Conservation (phyloP, 1,284 basidiomycete genomes). For the Bjerkandera adusta region DNA sequence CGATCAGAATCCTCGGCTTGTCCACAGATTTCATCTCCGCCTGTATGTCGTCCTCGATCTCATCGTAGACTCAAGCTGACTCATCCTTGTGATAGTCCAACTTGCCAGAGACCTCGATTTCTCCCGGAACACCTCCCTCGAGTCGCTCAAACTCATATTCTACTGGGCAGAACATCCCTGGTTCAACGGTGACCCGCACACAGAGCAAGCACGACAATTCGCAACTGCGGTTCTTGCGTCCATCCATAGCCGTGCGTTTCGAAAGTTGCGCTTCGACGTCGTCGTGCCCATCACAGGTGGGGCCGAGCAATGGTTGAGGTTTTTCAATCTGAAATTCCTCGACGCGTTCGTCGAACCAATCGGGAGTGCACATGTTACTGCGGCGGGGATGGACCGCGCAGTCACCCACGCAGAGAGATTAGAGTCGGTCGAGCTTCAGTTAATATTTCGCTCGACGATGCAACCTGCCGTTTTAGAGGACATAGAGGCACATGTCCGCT, state of each 20-base stretch:
- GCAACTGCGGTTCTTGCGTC: conserved; percentile 3
- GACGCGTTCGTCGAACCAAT: conserved; percentile 8
- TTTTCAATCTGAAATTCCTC: conserved; percentile 7
- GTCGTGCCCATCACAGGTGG: neutral
- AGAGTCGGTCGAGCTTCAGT: no score
- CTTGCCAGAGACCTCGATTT: neutral
- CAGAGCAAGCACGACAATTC: neutral
- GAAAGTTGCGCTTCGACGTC: conserved; percentile 3
- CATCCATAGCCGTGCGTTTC: neutral
- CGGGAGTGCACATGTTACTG: neutral
- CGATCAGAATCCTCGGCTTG: neutral
- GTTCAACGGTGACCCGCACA: neutral
- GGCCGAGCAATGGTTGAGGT: conserved; percentile 3
- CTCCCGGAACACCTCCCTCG: conserved; percentile 8
- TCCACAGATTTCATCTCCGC: neutral
- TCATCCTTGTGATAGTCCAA: neutral
- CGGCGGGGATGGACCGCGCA: no score
- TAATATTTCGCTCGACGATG: no score
- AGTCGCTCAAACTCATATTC: conserved; percentile 6
- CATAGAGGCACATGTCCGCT: no score
- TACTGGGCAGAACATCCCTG: conserved; percentile 8
- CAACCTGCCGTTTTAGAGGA: no score
- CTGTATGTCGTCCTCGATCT: neutral
- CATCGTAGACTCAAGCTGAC: neutral
- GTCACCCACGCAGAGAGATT: no score